Evolutionary conservation across 2,329 filamentous ascomycete species (phyloP).

Genomic region (Fusarium mundagurra): DNA sequence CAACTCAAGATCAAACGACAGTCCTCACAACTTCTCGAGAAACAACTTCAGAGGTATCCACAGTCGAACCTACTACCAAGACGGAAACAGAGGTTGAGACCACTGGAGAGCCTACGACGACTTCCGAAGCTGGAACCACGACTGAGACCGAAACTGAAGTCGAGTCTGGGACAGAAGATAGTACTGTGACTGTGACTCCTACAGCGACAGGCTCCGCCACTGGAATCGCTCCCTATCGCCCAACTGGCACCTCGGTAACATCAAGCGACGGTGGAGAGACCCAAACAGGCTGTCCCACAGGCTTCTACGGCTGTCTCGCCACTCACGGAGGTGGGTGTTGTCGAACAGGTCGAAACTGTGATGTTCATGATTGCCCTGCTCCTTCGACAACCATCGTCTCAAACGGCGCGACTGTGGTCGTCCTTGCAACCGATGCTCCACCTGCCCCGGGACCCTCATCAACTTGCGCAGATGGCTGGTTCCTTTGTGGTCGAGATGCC

Average conservation of each 20-base stretch:
- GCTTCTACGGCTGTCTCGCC: slow-evolving; percentile 91
- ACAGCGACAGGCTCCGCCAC: slow-evolving; percentile 51
- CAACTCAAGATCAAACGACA: slow-evolving; percentile 22
- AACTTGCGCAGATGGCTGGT: slow-evolving; percentile 84
- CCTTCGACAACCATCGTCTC: slow-evolving; percentile 71
- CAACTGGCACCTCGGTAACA: slow-evolving; percentile 50
- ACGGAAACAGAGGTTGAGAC: slow-evolving; percentile 47
- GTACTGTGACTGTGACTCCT: slow-evolving; percentile 26
- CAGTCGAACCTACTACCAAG: slow-evolving; percentile 50
- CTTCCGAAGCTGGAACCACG: background rate
- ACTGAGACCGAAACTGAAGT: background rate
- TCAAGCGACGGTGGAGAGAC: slow-evolving; percentile 48
- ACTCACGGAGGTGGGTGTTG: slow-evolving; percentile 87
- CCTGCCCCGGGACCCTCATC: slow-evolving; percentile 52
- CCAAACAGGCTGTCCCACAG: slow-evolving; percentile 75
- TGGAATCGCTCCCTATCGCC: slow-evolving; percentile 59
- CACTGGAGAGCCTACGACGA: slow-evolving; percentile 30
- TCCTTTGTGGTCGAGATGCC: slow-evolving; percentile 67
- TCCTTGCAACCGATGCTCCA: slow-evolving; percentile 63
- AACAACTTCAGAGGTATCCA: slow-evolving; percentile 47
- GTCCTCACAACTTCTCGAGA: slow-evolving; percentile 52
- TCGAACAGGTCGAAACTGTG: slow-evolving; percentile 85
- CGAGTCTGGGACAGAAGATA: background rate
- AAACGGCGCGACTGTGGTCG: slow-evolving; percentile 75
- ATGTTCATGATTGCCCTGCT: slow-evolving; percentile 79